Percentiles rank a stretch among this genome's conserved stretches.
Conservation (phyloP, 257 asterid genomes). For the Osmanthus fragrans region DNA sequence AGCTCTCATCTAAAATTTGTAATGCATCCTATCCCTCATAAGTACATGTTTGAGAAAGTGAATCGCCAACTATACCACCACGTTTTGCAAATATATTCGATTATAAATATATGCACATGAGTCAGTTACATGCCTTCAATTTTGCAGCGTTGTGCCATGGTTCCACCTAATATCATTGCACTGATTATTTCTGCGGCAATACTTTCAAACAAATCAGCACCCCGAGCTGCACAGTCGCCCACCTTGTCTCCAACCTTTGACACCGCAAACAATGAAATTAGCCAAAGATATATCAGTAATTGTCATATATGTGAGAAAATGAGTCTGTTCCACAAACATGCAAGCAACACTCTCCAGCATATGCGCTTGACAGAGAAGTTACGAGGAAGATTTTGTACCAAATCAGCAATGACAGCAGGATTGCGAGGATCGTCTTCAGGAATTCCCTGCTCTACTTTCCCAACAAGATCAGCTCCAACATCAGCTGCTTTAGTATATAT, state of each 20-base stretch:
- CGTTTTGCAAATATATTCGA: not conserved
- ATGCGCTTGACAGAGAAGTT: not conserved
- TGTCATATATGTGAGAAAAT: not conserved
- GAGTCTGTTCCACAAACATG: not conserved
- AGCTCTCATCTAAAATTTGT: not conserved
- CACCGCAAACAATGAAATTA: slow-evolving; percentile 26
- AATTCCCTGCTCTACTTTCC: slow-evolving; percentile 97
- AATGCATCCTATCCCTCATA: slow-evolving; percentile 7
- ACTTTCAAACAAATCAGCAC: slow-evolving; percentile 99
- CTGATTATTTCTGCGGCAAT: slow-evolving; percentile 99
- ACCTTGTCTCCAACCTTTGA: slow-evolving; percentile 97
- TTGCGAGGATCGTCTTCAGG: slow-evolving; percentile 99
- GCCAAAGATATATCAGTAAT: not conserved
- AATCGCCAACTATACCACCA: not conserved
- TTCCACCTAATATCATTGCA: slow-evolving; percentile 99
- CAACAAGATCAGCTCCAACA: slow-evolving; percentile 99
- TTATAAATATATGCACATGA: slow-evolving; percentile 4
- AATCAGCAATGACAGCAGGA: slow-evolving; percentile 98
- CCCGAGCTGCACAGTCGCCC: slow-evolving; percentile 99
- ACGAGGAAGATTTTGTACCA: slow-evolving; percentile 48
- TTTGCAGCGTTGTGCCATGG: slow-evolving; percentile 95
- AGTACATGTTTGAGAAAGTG: slow-evolving; percentile 12
- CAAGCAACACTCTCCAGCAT: not conserved
- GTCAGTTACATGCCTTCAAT: slow-evolving; percentile 63
- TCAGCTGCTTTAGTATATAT: slow-evolving; percentile 97